Evolutionary conservation across 768 basidiomycete genomes (phyloP).

Genomic region (Calocera viscosa): DNA sequence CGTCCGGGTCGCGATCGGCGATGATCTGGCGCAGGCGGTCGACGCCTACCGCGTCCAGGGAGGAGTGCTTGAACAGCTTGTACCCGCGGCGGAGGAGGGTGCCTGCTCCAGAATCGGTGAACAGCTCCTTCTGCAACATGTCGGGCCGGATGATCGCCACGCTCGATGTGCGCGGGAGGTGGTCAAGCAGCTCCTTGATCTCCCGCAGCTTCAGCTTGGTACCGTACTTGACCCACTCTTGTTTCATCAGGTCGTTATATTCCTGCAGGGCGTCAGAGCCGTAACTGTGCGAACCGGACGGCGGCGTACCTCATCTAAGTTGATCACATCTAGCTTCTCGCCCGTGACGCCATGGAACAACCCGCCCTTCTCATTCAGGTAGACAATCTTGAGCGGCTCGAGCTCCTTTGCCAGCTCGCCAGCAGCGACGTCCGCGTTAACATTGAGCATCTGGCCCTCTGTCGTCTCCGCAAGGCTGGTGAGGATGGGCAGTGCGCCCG

Average conservation of each 20-base stretch:
- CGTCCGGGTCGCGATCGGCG: slow-evolving; percentile 89
- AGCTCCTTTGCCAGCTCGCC: slow-evolving; percentile 96
- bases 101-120: slow-evolving; percentile 95
- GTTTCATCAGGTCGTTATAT: slow-evolving; percentile 91
- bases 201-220: slow-evolving; percentile 98
- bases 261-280: slow-evolving; percentile 40
- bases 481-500: slow-evolving; percentile 89
- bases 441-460: slow-evolving; percentile 97
- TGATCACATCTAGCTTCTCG: slow-evolving; percentile 91
- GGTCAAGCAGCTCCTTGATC: slow-evolving; percentile 96
- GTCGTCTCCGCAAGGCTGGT: slow-evolving; percentile 88
- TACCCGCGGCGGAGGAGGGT: slow-evolving; percentile 97
- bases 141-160: slow-evolving; percentile 94
- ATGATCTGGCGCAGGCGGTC: slow-evolving; percentile 92
- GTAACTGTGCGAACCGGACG: background rate
- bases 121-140: slow-evolving; percentile 91
- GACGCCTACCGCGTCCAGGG: slow-evolving; percentile 72
- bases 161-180: slow-evolving; percentile 93
- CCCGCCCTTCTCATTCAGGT: slow-evolving; percentile 95
- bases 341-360: slow-evolving; percentile 95
- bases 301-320: slow-evolving; percentile 74
- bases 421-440: slow-evolving; percentile 97
- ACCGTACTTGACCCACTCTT: slow-evolving; percentile 97
- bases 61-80: slow-evolving; percentile 84
- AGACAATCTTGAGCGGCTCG: slow-evolving; percentile 97